phyloP scores from a whole-genome alignment of 2,329 filamentous ascomycete genomes.

The Neocucurbitaria cava region DNA sequence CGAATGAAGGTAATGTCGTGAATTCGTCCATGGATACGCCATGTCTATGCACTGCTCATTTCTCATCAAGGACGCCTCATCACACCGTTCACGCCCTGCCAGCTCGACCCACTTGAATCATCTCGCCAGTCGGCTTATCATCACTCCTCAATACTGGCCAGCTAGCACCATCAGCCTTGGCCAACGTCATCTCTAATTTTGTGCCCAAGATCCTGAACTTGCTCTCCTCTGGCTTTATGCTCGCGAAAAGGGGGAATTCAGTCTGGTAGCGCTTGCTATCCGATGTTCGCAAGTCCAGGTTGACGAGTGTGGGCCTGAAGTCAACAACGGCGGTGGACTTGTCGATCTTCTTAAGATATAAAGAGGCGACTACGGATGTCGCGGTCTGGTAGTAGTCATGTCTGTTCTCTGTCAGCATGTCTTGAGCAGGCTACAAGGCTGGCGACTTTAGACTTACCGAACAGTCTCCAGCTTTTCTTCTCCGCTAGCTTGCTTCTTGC shows the following conservation, averaged over 20 bases:
- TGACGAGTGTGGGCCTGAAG: slow-evolving; percentile 69
- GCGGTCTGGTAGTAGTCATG: slow-evolving; percentile 96
- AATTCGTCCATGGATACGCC: slow-evolving; percentile 6
- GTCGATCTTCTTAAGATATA: slow-evolving; percentile 97
- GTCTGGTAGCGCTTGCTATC: slow-evolving; percentile 84
- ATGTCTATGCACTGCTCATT: slow-evolving; percentile 11
- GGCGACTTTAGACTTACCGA: slow-evolving; percentile 59
- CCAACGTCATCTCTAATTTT: slow-evolving; percentile 82
- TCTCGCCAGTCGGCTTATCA: slow-evolving; percentile 76
- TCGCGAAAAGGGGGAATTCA: slow-evolving; percentile 75
- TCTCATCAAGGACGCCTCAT: slow-evolving; percentile 2
- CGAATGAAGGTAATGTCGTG: neutral
- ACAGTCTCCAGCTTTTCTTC: slow-evolving; percentile 83
- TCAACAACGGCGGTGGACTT: slow-evolving; percentile 76
- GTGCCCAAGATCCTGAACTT: slow-evolving; percentile 84
- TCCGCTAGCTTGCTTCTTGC: slow-evolving; percentile 74
- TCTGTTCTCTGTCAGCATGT: slow-evolving; percentile 50
- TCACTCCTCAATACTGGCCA: slow-evolving; percentile 88
- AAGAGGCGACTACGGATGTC: slow-evolving; percentile 82
- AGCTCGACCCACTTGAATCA: slow-evolving; percentile 87
- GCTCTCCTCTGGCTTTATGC: slow-evolving; percentile 77
- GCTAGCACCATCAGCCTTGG: slow-evolving; percentile 74
- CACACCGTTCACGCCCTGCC: slow-evolving; percentile 48
- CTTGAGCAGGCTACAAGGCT: neutral
- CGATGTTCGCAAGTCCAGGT: slow-evolving; percentile 83